phyloP scores from a whole-genome alignment of 345 rosid genomes.

The Toxicodendron radicans region DNA sequence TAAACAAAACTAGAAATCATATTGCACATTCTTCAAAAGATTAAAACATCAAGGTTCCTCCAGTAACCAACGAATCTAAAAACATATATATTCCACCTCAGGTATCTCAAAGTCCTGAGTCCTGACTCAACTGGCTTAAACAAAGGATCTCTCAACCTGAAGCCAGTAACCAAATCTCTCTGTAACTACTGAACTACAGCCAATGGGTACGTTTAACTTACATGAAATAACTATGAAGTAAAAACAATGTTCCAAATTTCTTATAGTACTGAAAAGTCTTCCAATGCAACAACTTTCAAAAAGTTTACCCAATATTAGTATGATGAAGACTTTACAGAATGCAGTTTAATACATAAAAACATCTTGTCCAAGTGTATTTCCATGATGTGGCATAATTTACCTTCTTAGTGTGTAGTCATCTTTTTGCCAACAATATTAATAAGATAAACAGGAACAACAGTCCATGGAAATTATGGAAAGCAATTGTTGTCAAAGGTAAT shows the following conservation, averaged over 20 bases:
- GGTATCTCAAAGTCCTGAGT: neutral
- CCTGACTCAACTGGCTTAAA: neutral
- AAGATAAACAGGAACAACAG: neutral
- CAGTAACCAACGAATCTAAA: neutral
- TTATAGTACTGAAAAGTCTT: neutral
- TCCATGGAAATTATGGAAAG: neutral
- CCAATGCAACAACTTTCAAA: neutral
- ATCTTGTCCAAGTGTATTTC: neutral
- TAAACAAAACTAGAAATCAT: neutral
- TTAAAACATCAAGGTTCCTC: neutral
- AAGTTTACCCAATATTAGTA: neutral
- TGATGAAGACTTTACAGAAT: neutral
- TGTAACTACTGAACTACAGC: neutral
- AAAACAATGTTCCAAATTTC: neutral
- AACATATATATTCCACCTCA: neutral
- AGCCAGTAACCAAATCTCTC: neutral
- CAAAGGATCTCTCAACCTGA: neutral
- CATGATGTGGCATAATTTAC: conserved; percentile 2
- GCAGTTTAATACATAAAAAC: neutral
- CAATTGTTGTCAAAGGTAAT: neutral
- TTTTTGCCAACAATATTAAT: neutral
- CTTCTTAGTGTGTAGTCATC: neutral
- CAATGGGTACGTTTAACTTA: neutral
- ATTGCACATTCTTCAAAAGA: neutral
- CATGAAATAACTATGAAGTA: neutral